Conservation (phyloP, 1,284 basidiomycete genomes). For the Heterobasidion occidentale region DNA sequence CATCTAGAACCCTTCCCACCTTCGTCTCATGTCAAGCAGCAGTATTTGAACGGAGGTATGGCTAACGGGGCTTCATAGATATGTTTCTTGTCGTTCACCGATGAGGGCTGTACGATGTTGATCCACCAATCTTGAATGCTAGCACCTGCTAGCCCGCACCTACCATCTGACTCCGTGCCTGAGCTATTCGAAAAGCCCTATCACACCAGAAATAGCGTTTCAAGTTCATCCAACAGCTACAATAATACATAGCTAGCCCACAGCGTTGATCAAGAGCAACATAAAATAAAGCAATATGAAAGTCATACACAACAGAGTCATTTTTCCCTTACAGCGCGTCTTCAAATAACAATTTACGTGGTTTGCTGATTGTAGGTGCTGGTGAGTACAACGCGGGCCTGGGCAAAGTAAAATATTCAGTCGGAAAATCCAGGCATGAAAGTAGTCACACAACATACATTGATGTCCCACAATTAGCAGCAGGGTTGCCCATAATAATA, state of each 20-base stretch:
- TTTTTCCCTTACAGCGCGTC: slow-evolving; percentile 28
- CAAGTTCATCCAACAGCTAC: background rate
- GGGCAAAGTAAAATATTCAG: background rate
- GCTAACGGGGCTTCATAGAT: background rate
- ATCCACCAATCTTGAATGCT: no score
- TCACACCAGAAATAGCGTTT: no score
- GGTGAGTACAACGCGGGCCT: slow-evolving; percentile 54
- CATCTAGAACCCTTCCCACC: background rate
- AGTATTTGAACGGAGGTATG: background rate
- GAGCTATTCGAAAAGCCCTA: no score
- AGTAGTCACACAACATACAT: slow-evolving; percentile 48
- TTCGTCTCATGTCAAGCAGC: background rate
- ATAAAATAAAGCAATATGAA: background rate
- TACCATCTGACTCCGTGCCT: no score
- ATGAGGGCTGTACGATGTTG: no score
- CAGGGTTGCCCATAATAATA: slow-evolving; percentile 99
- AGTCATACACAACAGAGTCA: background rate
- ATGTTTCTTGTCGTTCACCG: background rate
- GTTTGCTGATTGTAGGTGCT: slow-evolving; percentile 43
- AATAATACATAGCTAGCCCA: background rate
- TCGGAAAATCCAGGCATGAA: background rate
- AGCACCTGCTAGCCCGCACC: no score
- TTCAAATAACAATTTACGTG: slow-evolving; percentile 50
- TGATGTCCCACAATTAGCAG: slow-evolving; percentile 91
- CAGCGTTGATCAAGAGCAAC: no score